Percentiles rank a stretch among this genome's conserved stretches.
Conservation (phyloP, 306 rosid genomes). For the Cicer arietinum region DNA sequence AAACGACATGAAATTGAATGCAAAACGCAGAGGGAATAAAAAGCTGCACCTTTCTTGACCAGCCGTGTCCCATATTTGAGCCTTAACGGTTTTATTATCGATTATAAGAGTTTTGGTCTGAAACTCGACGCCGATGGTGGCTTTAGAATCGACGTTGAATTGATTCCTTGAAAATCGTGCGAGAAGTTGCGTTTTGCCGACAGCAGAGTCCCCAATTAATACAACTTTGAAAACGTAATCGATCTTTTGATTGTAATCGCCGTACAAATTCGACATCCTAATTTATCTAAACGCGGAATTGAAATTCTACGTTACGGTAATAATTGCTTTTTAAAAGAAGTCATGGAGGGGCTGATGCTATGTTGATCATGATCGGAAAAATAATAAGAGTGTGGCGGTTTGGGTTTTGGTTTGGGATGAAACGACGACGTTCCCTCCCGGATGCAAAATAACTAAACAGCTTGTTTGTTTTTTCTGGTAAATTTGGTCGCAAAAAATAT, state of each 20-base stretch:
- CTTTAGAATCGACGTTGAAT: conserved; percentile 74
- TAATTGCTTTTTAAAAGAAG: neutral
- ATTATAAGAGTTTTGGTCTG: conserved; percentile 68
- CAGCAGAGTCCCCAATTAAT: conserved; percentile 85
- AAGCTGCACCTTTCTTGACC: conserved; percentile 76
- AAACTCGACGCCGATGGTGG: conserved; percentile 76
- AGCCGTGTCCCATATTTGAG: conserved; percentile 91
- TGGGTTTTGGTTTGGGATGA: conserved; percentile 8
- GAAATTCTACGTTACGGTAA: neutral
- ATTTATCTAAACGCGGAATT: conserved; percentile 9
- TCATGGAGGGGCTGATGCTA: neutral
- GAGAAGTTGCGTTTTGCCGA: conserved; percentile 80
- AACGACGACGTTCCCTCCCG: neutral
- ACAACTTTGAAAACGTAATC: conserved; percentile 88
- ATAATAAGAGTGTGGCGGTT: neutral
- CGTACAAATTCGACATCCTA: conserved; percentile 49
- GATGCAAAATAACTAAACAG: neutral
- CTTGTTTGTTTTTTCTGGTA: neutral
- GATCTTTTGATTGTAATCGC: conserved; percentile 63
- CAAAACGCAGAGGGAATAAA: neutral
- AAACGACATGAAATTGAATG: neutral
- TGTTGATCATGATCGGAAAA: no score
- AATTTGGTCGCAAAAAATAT: neutral
- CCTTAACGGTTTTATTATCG: conserved; percentile 77
- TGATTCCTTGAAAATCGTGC: conserved; percentile 79